Evolutionary conservation across 257 asterid species (phyloP), one percentile per base, ranked within the genome.

Genomic region (Solanum tarijense): DNA sequence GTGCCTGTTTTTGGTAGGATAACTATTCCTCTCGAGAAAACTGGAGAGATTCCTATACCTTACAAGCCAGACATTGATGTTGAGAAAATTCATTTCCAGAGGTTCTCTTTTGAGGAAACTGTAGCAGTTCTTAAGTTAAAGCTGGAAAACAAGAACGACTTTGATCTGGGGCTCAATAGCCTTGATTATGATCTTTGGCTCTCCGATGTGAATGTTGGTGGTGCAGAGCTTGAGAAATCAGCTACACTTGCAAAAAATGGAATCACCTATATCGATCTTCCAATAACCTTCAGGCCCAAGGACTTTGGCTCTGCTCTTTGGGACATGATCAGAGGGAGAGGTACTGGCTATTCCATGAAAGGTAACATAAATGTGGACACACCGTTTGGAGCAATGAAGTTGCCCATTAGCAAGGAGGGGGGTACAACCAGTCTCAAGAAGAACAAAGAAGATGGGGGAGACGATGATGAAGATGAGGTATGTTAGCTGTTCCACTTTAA

Each of bases 241-340:
- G 91, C 98, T 71, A 94, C 90, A 13, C 72, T 96, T 76, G 95
- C 87, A 18, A 97, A 97, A 94, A 95, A 94, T 36, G 99, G 98
- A 71, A 87, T 91, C 72, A 92, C 84, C 89, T 90, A 87, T 36
- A 87, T 97, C 39, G 98, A 95, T 68, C 48, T 97, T 85, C 99
- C 99, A 9, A 93, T 97, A 89, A 95, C 99, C 35, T 97, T 97
- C 92, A 96, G 95, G 98, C 99, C 99, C 29, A 97, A 96, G 96
- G 99, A 97, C 88, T 97, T 94, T 78, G 99, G 99, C 8, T 95
- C 99, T 29, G 99, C 99, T 55, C 92, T 97, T 71, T 97, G 99
- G 99, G 99, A 97, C 89, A 97, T 97, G 99, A 97, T 97, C 16
- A 92, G 99, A 88, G 99, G 99, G 66, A 92, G 60, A 91, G 98